Base-by-base conservation (phyloP, 768 basidiomycete species). In the Clathrus columnatus region DNA sequence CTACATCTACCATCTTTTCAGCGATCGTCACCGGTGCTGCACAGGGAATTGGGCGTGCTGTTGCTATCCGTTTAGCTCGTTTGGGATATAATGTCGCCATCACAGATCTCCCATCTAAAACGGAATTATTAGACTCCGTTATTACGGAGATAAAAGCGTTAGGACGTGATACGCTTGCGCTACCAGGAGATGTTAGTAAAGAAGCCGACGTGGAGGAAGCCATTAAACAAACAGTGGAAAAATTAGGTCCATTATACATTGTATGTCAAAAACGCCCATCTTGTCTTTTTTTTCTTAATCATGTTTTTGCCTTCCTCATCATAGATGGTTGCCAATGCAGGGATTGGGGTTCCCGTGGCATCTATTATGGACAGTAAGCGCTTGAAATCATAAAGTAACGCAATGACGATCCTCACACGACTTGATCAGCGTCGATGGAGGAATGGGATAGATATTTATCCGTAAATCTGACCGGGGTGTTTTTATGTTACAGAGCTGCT, bases 271-370 rank as follows among this genome's bases (percentile, higher is more conserved):
- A 32, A 21, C 47, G 5, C 14, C n/a, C 10, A n/a, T 20, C 1
- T 52, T 21, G n/a, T 3, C 30, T 11, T n/a, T 7, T 11, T 4
- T 36, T 36, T 4, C 28, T 14, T 5, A 21, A 4, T 51, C 11
- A 16, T 23, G 24, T 42, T 16, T n/a, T 23, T 23, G 16, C 20
- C 21, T 16, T 45, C 14, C n/a, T 28, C 10, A 17, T 21, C 7
- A 23, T 32, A 71, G 70, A 72, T 75, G 72, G 68, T 77, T 3
- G 74, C 75, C 3, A 77, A 77, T 61, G 75, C 75, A 4, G 75
- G 75, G 1, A 66, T 73, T 54, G 59, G 57, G 45, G 45, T 45
- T 26, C 23, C 58, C 1, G 60, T 59, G 21, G 53, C 58, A 0
- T 11, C 21, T 23, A 59, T 68, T 18, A 36, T 61, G 3, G 65